Evolutionary conservation across 345 rosid genomes (phyloP), one percentile per base, ranked within the genome.

Genomic region (Salix viminalis): DNA sequence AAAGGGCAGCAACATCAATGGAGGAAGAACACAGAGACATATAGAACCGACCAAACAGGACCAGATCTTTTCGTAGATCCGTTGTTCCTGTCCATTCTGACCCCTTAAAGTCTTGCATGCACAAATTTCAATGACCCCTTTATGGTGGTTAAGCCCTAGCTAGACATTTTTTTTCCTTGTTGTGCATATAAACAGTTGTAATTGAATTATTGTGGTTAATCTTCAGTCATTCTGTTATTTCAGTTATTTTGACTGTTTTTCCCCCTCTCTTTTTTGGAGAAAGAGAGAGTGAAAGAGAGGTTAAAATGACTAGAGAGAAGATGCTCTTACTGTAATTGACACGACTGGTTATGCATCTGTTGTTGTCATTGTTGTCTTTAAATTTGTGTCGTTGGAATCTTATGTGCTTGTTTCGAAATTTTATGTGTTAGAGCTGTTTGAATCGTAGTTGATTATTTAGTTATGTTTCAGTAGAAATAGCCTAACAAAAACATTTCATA

Each of bases 1-100:
- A 79, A 72, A 76, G 70, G 84, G 84, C 76, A 83, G 88, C 83
- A 81, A 72, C 67, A 86, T 71, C 77, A 69, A 72, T 79, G 90
- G 85, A 75, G n/a, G 83, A 73, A 79, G 81, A 77, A 65, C 54
- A 52, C 54, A 67, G 80, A 41, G 81, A 79, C 84, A 80, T 32
- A 58, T 7, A 60, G 24, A 73, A 77, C 83, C 83, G 77, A 85
- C 88, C 87, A 80, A 80, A 80, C 69, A 73, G 74, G 84, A 82
- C 76, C 83, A 81, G 78, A 85, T 82, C 88, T 75, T 83, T 73
- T 41, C 62, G 56, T 44, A 77, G 84, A 84, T 83, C 79, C 84
- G 44, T 58, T 79, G 82, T 80, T 82, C 69, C 77, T 81, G 83
- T 86, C 87, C 77, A 69, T 78, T 34, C 82, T 82, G 80, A 85